These are phyloP conservation scores for Polytrichum formosum DNA, from an alignment of 225 moss, liverwort and hornwort genomes.

Conservation along the genomic window DNA sequence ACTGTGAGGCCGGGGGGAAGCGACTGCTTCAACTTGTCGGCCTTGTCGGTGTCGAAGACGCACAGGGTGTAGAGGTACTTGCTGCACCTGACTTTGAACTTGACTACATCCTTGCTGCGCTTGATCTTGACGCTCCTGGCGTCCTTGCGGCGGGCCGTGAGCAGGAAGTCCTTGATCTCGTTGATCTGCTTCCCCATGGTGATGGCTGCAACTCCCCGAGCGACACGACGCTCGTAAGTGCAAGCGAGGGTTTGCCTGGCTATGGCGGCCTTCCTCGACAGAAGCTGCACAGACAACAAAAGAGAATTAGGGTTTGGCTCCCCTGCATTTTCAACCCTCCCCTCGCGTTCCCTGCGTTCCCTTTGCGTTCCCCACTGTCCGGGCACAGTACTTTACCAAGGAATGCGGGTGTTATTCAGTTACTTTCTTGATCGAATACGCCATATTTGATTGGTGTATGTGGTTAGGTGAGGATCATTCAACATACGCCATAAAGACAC, in stretches of 20 bases:
- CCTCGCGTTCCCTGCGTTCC: constrained; percentile 1
- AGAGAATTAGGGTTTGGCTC: constrained; percentile 8
- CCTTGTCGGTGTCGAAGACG: constrained; percentile 60
- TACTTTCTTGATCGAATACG: no score
- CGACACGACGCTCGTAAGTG: background rate
- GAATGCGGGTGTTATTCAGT: no score
- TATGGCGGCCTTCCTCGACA: background rate
- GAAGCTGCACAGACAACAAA: background rate
- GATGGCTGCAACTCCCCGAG: background rate
- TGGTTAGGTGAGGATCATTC: no score
- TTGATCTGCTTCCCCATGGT: constrained; percentile 56
- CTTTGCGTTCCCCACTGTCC: no score
- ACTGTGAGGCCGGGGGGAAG: constrained; percentile 50
- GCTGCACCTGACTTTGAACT: constrained; percentile 65
- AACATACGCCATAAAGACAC: no score
- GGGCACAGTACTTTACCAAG: no score
- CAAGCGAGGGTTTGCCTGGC: background rate
- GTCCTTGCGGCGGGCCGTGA: constrained; percentile 70
- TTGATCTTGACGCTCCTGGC: constrained; percentile 68
- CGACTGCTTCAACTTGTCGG: constrained; percentile 71
- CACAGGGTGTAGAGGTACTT: constrained; percentile 67
- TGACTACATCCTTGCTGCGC: constrained; percentile 63
- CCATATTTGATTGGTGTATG: no score
- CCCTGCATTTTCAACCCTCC: background rate
- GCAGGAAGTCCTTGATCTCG: constrained; percentile 66